These are phyloP conservation scores for Leishmania major DNA, from an alignment of 208 protist species.

Conservation along the genomic window DNA sequence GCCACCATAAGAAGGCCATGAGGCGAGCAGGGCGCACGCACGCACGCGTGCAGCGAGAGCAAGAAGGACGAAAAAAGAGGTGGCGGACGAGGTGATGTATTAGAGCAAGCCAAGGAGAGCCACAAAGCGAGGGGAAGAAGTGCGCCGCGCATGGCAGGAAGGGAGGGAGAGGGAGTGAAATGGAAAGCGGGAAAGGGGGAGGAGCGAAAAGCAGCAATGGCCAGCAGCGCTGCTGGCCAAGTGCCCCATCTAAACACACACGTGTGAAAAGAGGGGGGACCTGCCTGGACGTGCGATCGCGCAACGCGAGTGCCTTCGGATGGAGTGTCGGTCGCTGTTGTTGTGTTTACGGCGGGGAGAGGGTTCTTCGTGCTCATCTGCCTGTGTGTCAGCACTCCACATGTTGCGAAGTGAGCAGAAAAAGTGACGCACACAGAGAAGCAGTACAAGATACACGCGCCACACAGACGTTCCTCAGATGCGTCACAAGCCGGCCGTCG, in stretches of 20 bases:
- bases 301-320: not conserved
- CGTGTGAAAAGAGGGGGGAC: not conserved
- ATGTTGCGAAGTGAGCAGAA: too few relatives aligned
- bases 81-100: not conserved
- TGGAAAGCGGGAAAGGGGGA: not conserved
- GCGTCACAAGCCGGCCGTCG: not conserved
- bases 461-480: not conserved
- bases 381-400: not conserved
- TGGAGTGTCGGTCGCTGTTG: not conserved
- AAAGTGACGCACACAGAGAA: not conserved
- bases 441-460: not conserved
- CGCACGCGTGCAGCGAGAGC: not conserved
- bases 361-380: not conserved
- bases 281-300: too few relatives aligned
- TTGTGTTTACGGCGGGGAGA: too few relatives aligned
- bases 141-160: not conserved
- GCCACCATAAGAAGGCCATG: not conserved
- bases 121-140: not conserved
- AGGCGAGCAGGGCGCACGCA: not conserved
- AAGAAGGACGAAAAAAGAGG: not conserved
- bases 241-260: not conserved
- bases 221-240: too few relatives aligned
- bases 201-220: not conserved
- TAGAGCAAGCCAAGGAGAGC: not conserved
- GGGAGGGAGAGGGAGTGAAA: not conserved